These are phyloP conservation scores for Cantharellus cinnabarinus DNA, from an alignment of 768 basidiomycete genomes.

Conservation along the genomic window DNA sequence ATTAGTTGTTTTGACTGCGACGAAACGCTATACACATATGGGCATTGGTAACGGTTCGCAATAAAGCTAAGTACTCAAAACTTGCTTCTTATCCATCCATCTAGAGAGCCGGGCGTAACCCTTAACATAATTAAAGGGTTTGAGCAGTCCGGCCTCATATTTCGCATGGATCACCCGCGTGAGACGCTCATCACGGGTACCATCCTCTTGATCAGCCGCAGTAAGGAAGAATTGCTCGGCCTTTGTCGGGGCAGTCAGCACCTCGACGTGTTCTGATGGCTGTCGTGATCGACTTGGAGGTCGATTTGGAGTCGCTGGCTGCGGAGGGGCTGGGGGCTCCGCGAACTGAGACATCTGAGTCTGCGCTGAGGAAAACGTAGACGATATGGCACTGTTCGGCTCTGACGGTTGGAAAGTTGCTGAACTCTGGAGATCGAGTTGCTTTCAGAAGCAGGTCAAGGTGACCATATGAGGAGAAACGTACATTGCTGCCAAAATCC, in stretches of 20 bases:
- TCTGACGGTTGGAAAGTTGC: not conserved
- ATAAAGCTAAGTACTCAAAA: not conserved
- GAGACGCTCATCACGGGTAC: constrained; percentile 74
- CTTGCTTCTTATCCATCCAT: constrained; percentile 90
- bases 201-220: constrained; percentile 85
- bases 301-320: not conserved
- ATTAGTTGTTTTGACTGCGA: constrained; percentile 85
- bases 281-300: constrained; percentile 8
- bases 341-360: constrained; percentile 18
- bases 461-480: too few relatives aligned
- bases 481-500: too few relatives aligned
- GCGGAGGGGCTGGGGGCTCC: not conserved
- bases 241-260: constrained; percentile 54
- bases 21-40: constrained; percentile 41
- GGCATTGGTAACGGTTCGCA: not conserved
- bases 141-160: constrained; percentile 86
- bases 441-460: not conserved
- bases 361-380: constrained; percentile 1
- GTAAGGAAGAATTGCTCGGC: constrained; percentile 81
- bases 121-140: constrained; percentile 92
- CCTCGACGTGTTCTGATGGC: constrained; percentile 10
- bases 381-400: not conserved
- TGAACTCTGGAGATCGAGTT: not conserved
- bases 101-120: constrained; percentile 78
- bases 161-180: constrained; percentile 87